Evolutionary conservation across 2,329 filamentous ascomycete genomes (phyloP), one percentile per base, ranked within the genome.

Genomic region (Pseudopithomyces maydicus): DNA sequence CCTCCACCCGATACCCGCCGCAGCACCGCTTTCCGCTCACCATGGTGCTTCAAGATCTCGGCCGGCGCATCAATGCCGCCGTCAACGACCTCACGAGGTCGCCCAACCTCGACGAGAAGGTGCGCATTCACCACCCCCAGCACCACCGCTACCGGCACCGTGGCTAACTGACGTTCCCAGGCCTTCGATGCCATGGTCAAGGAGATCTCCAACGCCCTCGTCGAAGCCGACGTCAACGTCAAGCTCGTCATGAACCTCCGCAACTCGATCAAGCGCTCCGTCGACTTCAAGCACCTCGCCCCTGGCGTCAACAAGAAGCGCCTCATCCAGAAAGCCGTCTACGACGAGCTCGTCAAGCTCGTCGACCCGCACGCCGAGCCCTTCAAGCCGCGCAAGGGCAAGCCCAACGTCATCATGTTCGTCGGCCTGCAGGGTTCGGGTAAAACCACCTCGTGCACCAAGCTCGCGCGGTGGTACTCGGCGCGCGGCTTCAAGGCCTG

Each of bases 31-130:
- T n/a, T 60, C 63, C 64, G 61, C 65, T 59, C n/a, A 60, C 59
- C 64, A 99, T 99, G 95, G 95, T 99, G 85, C 90, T 99, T 74
- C 93, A 97, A 88, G 95, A 99, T 85, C 87, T 99, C 58, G 95
- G 95, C 70, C 92, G 94, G 84, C 95, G 95, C 81, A 98, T 99
- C 79, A 98, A 97, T 81, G 87, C 92, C 83, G 95, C 95, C 71
- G 91, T 99, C 81, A 90, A 88, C 62, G 94, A 97, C 81, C 85
- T 98, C 71, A 97, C 94, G 58, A 86, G 94, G 72, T 92, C 95
- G 56, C 90, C 88, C 64, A 97, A 96, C 73, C 87, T 98, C 68
- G 94, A 98, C 75, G 95, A 99, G 81, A 98, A 98, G 89, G 92
- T 90, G 74, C 38, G 54, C 46, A 55, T 41, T 14, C 35, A 38